Evolutionary conservation across 345 rosid species (phyloP), one percentile per base, ranked within the genome.

Genomic region (Dimocarpus longan): DNA sequence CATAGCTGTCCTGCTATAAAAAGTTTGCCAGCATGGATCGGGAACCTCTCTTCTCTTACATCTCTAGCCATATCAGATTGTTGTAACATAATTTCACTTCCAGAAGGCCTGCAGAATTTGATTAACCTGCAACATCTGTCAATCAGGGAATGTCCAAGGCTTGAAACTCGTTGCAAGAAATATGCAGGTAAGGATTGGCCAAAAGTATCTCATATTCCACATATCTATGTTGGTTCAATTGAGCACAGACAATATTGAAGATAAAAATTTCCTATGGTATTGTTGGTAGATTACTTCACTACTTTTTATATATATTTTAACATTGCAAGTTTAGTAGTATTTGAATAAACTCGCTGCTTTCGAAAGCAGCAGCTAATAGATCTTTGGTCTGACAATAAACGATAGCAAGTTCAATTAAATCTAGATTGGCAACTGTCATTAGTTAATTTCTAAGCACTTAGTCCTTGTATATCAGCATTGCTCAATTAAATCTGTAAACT

Each of bases 121-220:
- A 66, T 16, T 19, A 9, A 0, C 32, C 80, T 77, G 6, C 43
- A 77, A 15, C 67, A 69, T 69, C 74, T 85, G 10, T 70, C 75
- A 8, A 76, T 79, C 18, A 64, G 59, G 75, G 74, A 32, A 6
- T 82, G 83, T 54, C 82, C 80, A n/a, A 22, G 65, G 52, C 79
- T 75, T 42, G 78, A 74, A 46, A 28, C 44, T 44, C 68, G 63
- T n/a, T 64, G 71, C 57, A 54, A 63, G 43, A 18, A 16, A 50
- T 78, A 37, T 4, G 46, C 8, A 3, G 68, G 79, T 50, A 76
- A 70, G 44, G 79, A 70, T 42, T 80, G 83, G 83, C 39, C 8
- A 12, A 63, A 70, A 50, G 39, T 80, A 75, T 8, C 19, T 67
- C 50, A 18, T 7, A 39, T 67, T 67, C n/a, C 71, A 39, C 71